Base-by-base conservation (phyloP, 2,329 filamentous ascomycete genomes). In the Colletotrichum sp. region DNA sequence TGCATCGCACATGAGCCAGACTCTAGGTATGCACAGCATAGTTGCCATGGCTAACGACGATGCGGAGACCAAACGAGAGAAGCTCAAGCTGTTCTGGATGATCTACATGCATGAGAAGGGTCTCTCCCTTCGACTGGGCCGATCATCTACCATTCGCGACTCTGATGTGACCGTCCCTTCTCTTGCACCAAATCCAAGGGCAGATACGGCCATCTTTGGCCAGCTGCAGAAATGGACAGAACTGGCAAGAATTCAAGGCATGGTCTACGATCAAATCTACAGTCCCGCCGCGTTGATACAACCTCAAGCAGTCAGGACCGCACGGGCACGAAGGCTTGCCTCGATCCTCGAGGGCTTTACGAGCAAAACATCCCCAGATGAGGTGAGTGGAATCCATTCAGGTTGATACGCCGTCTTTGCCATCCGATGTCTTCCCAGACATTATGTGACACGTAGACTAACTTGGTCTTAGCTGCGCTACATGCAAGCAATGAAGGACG, bases 231-330 rank as follows among this genome's bases (percentile, higher is more conserved):
- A 68, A 8, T 79, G 78, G 79, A 78, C 80, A 7, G 72, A 69
- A 7, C 69, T 79, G 8, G 77, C 78, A 0, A 55, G 65, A 2
- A 12, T 82, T 0, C 79, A 82, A 16, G 81, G 80, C 7, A 74
- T 78, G 16, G 77, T 81, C 0, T 82, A 81, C 59, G 79, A 82
- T 16, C 76, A 82, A 3, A 78, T 82, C 4, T 82, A 82, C 63
- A 81, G 82, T 8, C 78, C 78, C 0, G 76, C 78, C 4, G 78
- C 81, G 7, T 76, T 82, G 21, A 59, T 78, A 1, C 77, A 79
- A 63, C 76, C 80, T 0, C 74, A 76, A 24, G 39, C 55, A 4
- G 71, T 80, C 13, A 72, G 82, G 1, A 70, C 74, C 6, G 64
- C 76, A 6, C 72, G 76, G 1, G 80, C 80, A 12, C 18, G 36